These are phyloP conservation scores for Plasmodium yoelii DNA, from an alignment of 169 alveolate genomes.

Conservation along the genomic window DNA sequence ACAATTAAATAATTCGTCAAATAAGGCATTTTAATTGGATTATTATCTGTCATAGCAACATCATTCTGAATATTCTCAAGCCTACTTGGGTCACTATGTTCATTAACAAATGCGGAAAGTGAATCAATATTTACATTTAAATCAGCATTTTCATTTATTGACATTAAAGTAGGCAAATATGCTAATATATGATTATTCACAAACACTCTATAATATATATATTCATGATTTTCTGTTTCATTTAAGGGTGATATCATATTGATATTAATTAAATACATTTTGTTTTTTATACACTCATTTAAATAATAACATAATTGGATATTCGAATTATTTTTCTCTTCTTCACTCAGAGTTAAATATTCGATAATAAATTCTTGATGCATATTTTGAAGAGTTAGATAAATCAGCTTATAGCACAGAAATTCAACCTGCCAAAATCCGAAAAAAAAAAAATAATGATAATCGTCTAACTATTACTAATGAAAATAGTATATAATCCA, in stretches of 20 bases:
- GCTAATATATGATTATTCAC: conserved; percentile 36
- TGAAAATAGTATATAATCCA: no score
- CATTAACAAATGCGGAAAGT: conserved; percentile 22
- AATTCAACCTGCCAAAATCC: conserved; percentile 75
- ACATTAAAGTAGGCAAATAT: conserved; percentile 39
- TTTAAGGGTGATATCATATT: conserved; percentile 57
- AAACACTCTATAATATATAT: conserved; percentile 31
- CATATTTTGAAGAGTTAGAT: conserved; percentile 81
- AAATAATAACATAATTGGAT: conserved; percentile 58
- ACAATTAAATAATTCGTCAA: conserved; percentile 61
- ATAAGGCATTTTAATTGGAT: conserved; percentile 41
- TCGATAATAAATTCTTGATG: conserved; percentile 70
- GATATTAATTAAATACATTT: conserved; percentile 61
- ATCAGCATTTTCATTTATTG: conserved; percentile 29
- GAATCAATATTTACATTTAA: conserved; percentile 39
- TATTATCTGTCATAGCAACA: background rate
- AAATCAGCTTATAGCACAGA: conserved; percentile 77
- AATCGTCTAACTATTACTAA: no score
- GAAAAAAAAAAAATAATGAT: conserved; percentile 8
- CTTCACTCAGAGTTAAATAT: conserved; percentile 51
- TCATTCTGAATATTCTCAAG: conserved; percentile 4
- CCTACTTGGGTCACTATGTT: conserved; percentile 19
- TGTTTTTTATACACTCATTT: conserved; percentile 55
- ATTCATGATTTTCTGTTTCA: conserved; percentile 43
- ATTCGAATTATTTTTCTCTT: conserved; percentile 46